These are phyloP conservation scores for Ettlia oleoabundans DNA, from an alignment of 139 green algal species.

Conservation along the genomic window DNA sequence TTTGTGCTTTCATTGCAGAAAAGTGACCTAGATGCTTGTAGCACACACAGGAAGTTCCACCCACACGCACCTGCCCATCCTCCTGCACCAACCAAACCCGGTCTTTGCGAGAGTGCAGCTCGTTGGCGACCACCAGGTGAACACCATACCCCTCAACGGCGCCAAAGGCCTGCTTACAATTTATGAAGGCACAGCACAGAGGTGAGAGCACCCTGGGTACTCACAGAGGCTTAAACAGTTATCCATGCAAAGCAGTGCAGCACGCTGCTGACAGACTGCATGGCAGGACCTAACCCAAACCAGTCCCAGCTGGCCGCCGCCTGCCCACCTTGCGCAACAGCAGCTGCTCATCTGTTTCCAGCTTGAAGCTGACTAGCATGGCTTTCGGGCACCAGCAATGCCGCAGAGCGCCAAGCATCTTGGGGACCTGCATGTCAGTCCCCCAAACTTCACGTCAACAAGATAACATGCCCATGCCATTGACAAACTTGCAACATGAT, in stretches of 20 bases:
- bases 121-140: constrained; percentile 95
- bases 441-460: not conserved
- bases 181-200: not conserved
- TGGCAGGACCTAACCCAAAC: too few species aligned
- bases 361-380: constrained; percentile 97
- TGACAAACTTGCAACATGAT: not conserved
- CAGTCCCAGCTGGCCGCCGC: not conserved
- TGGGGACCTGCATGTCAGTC: constrained; percentile 78
- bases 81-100: constrained; percentile 67
- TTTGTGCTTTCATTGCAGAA: not conserved
- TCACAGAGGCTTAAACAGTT: not conserved
- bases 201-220: not conserved
- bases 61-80: too few species aligned
- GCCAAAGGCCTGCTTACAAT: constrained; percentile 52
- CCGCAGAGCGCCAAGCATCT: constrained; percentile 88
- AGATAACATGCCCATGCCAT: not conserved
- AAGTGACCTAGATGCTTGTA: too few species aligned
- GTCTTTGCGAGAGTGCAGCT: constrained; percentile 89
- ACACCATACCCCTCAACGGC: constrained; percentile 82
- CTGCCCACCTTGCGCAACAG: constrained; percentile 67
- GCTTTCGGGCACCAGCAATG: constrained; percentile 83
- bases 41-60: too few species aligned
- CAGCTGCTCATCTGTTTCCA: constrained; percentile 92
- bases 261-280: not conserved
- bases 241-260: not conserved